Conservation (phyloP, 2,329 filamentous ascomycete genomes). For the Colletotrichum brevisporum region DNA sequence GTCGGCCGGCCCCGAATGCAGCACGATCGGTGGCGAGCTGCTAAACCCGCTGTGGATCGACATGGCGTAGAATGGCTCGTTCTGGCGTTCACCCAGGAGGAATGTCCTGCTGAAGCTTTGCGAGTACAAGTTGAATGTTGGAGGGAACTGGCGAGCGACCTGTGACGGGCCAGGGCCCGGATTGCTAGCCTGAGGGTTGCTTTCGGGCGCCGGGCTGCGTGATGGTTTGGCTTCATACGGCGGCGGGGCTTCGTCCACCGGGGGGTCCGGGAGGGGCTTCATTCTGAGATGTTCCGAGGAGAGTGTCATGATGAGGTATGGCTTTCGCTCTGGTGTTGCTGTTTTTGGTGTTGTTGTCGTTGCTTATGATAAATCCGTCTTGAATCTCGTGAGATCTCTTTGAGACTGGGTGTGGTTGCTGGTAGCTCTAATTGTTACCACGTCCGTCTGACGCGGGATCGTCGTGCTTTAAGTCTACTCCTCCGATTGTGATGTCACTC, state of each 20-base stretch:
- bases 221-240: slow-evolving; percentile 34
- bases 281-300: not conserved
- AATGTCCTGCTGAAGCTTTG: slow-evolving; percentile 41
- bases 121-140: slow-evolving; percentile 40
- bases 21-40: slow-evolving; percentile 38
- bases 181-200: not conserved
- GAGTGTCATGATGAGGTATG: slow-evolving; percentile 7
- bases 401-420: no score
- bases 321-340: not conserved
- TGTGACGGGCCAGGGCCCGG: slow-evolving; percentile 13
- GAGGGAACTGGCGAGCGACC: slow-evolving; percentile 40
- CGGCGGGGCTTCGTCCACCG: slow-evolving; percentile 33
- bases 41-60: slow-evolving; percentile 34
- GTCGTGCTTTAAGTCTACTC: not conserved
- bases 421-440: no score
- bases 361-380: no score
- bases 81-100: slow-evolving; percentile 37
- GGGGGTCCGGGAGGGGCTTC: slow-evolving; percentile 19
- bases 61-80: slow-evolving; percentile 40
- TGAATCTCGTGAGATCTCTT: no score
- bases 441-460: not conserved
- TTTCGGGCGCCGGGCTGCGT: slow-evolving; percentile 11
- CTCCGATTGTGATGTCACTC: slow-evolving; percentile 17
- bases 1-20: slow-evolving; percentile 40
- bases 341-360: no score